Percentiles rank a stretch among this genome's conserved stretches.
These are phyloP conservation scores for Exserohilum turcica DNA, from an alignment of 2,329 filamentous ascomycete genomes.

Conservation along the genomic window DNA sequence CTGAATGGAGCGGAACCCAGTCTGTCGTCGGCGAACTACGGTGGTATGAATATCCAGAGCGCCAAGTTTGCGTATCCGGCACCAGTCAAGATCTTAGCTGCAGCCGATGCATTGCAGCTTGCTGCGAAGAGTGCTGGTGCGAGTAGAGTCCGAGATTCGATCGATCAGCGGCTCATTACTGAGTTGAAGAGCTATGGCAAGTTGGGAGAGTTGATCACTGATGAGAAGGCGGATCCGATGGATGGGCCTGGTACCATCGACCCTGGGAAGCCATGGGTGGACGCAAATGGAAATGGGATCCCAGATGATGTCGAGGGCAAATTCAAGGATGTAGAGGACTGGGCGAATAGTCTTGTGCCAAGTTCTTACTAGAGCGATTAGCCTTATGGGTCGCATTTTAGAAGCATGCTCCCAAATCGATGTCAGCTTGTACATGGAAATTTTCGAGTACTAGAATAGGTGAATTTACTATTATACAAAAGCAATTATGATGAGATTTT, in stretches of 20 bases:
- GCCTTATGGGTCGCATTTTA: background rate
- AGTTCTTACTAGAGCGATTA: conserved; percentile 21
- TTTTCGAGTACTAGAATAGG: too few species aligned
- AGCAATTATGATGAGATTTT: too few species aligned
- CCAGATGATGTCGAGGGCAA: conserved; percentile 56
- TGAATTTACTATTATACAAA: too few species aligned
- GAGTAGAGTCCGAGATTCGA: conserved; percentile 52
- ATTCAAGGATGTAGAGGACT: conserved; percentile 56
- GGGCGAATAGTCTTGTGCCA: conserved; percentile 56
- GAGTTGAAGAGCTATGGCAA: conserved; percentile 56
- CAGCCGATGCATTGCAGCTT: conserved; percentile 49
- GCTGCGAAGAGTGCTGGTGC: conserved; percentile 52
- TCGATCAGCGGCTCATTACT: conserved; percentile 52
- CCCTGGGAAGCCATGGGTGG: conserved; percentile 48
- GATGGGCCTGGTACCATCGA: conserved; percentile 50
- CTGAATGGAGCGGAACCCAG: conserved; percentile 57
- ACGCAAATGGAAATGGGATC: conserved; percentile 58
- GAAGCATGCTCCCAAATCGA: background rate
- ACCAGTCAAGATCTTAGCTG: conserved; percentile 49
- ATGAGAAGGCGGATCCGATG: conserved; percentile 52
- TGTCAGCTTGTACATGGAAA: too few species aligned
- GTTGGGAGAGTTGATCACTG: conserved; percentile 52
- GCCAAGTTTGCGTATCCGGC: conserved; percentile 52
- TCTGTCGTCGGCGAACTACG: conserved; percentile 53
- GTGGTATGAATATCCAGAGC: conserved; percentile 52